These are phyloP conservation scores for Metarhizium humberi DNA, from an alignment of 2,329 filamentous ascomycete species.

Conservation along the genomic window DNA sequence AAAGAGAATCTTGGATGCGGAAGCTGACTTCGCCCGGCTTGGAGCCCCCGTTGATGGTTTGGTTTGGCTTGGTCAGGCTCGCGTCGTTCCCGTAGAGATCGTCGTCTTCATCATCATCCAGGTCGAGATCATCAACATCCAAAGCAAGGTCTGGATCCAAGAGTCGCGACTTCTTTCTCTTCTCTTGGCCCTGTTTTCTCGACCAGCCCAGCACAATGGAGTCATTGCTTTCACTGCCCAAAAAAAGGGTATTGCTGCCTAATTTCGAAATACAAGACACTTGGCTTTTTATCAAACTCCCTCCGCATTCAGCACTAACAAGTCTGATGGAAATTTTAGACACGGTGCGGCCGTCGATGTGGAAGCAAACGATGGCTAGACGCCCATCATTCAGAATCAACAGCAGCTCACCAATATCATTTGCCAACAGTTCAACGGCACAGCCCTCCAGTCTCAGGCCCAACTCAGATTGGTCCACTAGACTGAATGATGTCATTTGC, in stretches of 20 bases:
- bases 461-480: slow-evolving; percentile 78
- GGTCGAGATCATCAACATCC: slow-evolving; percentile 41
- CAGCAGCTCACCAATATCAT: slow-evolving; percentile 74
- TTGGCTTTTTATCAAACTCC: slow-evolving; percentile 48
- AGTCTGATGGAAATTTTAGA: slow-evolving; percentile 71
- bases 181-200: slow-evolving; percentile 53
- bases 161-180: slow-evolving; percentile 54
- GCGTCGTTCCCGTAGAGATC: slow-evolving; percentile 52
- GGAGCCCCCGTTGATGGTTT: slow-evolving; percentile 27
- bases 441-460: slow-evolving; percentile 74
- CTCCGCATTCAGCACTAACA: slow-evolving; percentile 54
- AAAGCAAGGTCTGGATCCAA: slow-evolving; percentile 43
- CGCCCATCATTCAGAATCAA: slow-evolving; percentile 69
- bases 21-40: slow-evolving; percentile 62
- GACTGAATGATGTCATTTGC: slow-evolving; percentile 70
- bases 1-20: slow-evolving; percentile 64
- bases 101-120: slow-evolving; percentile 56
- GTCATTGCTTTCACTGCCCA: slow-evolving; percentile 77
- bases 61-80: slow-evolving; percentile 47
- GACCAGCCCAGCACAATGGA: slow-evolving; percentile 76
- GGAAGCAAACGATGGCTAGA: slow-evolving; percentile 69
- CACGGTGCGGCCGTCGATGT: slow-evolving; percentile 82
- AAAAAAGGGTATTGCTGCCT: slow-evolving; percentile 61
- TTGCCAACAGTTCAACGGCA: slow-evolving; percentile 64
- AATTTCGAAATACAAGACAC: slow-evolving; percentile 64